Base-by-base conservation (phyloP, 176 grass and related monocot species). In the Cymbopogon citratus region DNA sequence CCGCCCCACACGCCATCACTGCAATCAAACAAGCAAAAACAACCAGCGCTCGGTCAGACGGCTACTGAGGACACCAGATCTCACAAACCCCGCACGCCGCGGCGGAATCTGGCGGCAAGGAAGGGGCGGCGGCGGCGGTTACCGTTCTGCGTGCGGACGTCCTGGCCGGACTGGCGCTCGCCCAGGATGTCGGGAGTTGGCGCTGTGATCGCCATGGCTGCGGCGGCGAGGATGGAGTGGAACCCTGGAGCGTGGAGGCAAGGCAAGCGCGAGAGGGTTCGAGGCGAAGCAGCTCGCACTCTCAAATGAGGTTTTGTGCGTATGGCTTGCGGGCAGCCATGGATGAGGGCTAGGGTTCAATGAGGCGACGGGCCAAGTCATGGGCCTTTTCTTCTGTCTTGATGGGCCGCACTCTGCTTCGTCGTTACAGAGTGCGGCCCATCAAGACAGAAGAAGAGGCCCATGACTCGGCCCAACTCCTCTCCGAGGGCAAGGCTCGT, bases 141-240 rank as follows among this genome's bases (percentile, higher is more conserved):
- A 99, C 96, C 96, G 66, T 99, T 95, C 80, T 95, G 89, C 4
- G 93, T 91, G 86, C 93, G 93, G 15, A 95, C 96, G 80, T 94
- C 96, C 85, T 99, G 92, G 35, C 92, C 93, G 24, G 91, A 93
- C 77, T 99, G 96, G 69, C 96, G 93, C 57, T 99, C 96, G 33
- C 96, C 96, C 52, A 95, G 71, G 73, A 99, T 95, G 73, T 95
- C 96, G 28, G 83, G 87, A 2, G 89, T 93, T 79, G 83, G 77
- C 13, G 83, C 80, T 4, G 87, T 73, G 73, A 91, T 87, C 82
- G 84, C 83, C 95, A 98, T 95, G 86, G 63, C 71, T 19, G 15
- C 66, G 28, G 78, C 73, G 16, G 78, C 48, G 73, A 33, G 14
- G 14, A 61, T 9, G 43, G 51, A 15, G 19, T 45, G 31, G 2